A percentile compares a stretch with the other conserved stretches of the same genome.
Evolutionary conservation across 352 stramenopile species (phyloP).

Genomic region (Aphanomyces stellatus): DNA sequence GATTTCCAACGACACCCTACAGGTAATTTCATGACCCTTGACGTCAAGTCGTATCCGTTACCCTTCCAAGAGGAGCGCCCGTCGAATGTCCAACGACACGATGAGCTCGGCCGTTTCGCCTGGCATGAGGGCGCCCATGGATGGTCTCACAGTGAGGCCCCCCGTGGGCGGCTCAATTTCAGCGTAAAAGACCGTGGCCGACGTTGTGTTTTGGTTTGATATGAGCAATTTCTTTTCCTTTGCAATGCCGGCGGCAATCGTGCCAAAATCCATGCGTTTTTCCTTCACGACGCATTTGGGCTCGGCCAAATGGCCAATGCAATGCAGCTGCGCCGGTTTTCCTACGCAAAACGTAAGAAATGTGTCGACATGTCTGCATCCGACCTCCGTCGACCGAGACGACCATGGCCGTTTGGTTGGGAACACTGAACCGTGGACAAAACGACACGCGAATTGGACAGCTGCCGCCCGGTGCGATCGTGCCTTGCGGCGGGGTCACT

Average conservation of each 20-base stretch:
- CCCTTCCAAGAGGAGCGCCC: conserved; percentile 38
- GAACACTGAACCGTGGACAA: conserved; percentile 23
- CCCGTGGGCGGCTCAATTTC: conserved; percentile 40
- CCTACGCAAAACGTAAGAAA: conserved; percentile 21
- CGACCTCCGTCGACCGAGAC: conserved; percentile 15
- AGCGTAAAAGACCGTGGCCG: conserved; percentile 41
- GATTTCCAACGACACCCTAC: conserved; percentile 22
- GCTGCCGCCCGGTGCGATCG: conserved; percentile 27
- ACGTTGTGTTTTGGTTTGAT: conserved; percentile 26
- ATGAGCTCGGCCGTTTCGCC: conserved; percentile 48
- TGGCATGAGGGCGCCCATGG: conserved; percentile 32
- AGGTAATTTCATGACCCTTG: background rate
- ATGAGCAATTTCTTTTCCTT: conserved; percentile 35
- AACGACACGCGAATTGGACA: conserved; percentile 31
- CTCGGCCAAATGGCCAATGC: conserved; percentile 43
- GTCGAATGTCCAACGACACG: conserved; percentile 45
- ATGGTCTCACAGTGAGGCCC: conserved; percentile 37
- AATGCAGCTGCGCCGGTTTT: conserved; percentile 33
- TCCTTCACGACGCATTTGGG: conserved; percentile 47
- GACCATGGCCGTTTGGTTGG: conserved; percentile 21
- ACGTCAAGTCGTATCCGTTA: background rate
- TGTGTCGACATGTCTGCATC: background rate
- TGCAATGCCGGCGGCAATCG: conserved; percentile 66
- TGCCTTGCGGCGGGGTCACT: conserved; percentile 34
- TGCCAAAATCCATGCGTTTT: conserved; percentile 77